Evolutionary conservation across 2,329 filamentous ascomycete genomes (phyloP).

Genomic region (Coniochaeta sp.): DNA sequence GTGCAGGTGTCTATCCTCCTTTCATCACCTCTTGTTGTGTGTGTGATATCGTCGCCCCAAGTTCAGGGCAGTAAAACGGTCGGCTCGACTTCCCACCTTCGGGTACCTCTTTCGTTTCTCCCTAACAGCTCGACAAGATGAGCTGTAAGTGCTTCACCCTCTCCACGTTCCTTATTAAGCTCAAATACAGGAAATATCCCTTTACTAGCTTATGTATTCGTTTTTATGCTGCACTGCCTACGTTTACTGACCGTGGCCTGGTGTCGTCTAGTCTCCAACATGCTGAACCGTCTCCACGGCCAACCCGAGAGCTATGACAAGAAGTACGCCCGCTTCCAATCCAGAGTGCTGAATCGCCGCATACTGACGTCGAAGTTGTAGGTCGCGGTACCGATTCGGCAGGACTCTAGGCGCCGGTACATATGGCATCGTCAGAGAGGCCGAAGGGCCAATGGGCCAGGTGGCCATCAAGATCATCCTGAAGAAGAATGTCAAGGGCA

Average conservation of each 20-base stretch:
- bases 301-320: constrained; percentile 98
- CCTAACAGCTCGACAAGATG: constrained; percentile 19
- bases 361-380: constrained; percentile 23
- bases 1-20: background rate
- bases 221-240: too few relatives aligned
- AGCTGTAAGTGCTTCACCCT: constrained; percentile 27
- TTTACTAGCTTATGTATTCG: background rate
- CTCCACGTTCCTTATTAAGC: background rate
- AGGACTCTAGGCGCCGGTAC: constrained; percentile 92
- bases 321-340: constrained; percentile 54
- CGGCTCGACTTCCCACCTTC: background rate
- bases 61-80: background rate
- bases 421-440: constrained; percentile 96
- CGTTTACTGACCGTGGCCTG: background rate
- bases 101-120: background rate
- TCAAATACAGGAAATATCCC: background rate
- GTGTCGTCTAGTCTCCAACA: constrained; percentile 60
- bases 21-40: background rate
- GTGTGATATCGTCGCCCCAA: background rate
- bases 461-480: constrained; percentile 98
- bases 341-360: background rate
- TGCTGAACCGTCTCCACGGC: constrained; percentile 93
- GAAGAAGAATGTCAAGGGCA: constrained; percentile 98
- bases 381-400: constrained; percentile 84
- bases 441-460: constrained; percentile 74